Conservation (phyloP, 2,329 filamentous ascomycete species). For the Paecilomyces variotii region DNA sequence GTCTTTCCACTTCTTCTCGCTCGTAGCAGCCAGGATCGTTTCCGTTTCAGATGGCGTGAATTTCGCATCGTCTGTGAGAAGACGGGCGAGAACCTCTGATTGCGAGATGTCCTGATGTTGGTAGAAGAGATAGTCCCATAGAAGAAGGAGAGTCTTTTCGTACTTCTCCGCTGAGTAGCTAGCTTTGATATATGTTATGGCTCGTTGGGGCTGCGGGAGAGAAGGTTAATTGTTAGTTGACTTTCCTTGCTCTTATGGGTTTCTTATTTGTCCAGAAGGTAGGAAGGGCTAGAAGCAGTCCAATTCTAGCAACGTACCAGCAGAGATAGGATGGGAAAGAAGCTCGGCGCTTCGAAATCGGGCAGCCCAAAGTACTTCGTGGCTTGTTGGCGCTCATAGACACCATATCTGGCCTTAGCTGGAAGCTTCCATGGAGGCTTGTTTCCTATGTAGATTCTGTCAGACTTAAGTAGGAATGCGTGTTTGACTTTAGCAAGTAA, state of each 20-base stretch:
- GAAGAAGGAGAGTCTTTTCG: constrained; percentile 45
- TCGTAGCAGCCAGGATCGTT: constrained; percentile 47
- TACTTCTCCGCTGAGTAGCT: constrained; percentile 44
- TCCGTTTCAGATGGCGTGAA: constrained; percentile 48
- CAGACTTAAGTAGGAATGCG: not conserved
- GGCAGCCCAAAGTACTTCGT: constrained; percentile 43
- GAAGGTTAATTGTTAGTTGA: constrained; percentile 13
- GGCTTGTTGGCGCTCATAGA: constrained; percentile 43
- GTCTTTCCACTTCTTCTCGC: constrained; percentile 44
- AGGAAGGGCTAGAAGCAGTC: too few relatives aligned
- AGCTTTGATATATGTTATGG: constrained; percentile 59
- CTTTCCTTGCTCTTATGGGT: not conserved
- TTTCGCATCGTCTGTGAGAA: constrained; percentile 25
- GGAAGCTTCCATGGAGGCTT: constrained; percentile 65
- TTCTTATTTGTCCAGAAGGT: not conserved
- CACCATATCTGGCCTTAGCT: constrained; percentile 56
- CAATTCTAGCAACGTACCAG: constrained; percentile 36
- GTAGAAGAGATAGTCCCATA: constrained; percentile 58
- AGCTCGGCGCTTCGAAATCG: constrained; percentile 35
- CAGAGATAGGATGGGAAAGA: constrained; percentile 49
- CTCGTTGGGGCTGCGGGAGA: constrained; percentile 52
- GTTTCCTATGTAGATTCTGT: constrained; percentile 48
- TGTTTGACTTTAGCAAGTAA: not conserved
- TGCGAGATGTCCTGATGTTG: constrained; percentile 52
- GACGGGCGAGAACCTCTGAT: constrained; percentile 43